A percentile compares a stretch with the other conserved stretches of the same genome.
These are phyloP conservation scores for Linnemannia schmuckeri DNA, from an alignment of 192 early-diverging fungal species.

Conservation along the genomic window DNA sequence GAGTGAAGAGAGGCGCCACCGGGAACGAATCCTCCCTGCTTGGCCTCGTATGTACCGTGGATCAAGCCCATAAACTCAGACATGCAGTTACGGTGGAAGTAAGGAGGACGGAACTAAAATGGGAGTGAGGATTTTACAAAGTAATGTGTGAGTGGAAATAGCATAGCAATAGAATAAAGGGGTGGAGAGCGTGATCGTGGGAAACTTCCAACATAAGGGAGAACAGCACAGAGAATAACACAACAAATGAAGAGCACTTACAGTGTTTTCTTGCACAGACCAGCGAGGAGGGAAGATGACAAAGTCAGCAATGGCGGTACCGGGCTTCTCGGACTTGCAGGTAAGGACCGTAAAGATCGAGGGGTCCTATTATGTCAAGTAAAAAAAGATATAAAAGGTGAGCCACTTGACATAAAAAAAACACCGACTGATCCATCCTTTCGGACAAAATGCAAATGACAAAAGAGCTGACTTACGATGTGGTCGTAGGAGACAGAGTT, in stretches of 20 bases:
- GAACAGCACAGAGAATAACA: not conserved
- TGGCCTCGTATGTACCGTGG: slow-evolving; percentile 92
- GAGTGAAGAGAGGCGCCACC: slow-evolving; percentile 91
- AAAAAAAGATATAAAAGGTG: not conserved
- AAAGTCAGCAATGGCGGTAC: slow-evolving; percentile 93
- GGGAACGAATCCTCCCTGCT: slow-evolving; percentile 90
- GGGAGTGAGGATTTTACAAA: not conserved
- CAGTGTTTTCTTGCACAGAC: slow-evolving; percentile 91
- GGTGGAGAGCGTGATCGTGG: not conserved
- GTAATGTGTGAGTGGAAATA: not conserved
- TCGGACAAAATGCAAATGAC: not conserved
- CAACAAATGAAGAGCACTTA: slow-evolving; percentile 53
- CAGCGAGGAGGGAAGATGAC: slow-evolving; percentile 97
- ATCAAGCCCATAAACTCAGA: slow-evolving; percentile 99
- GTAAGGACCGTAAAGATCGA: slow-evolving; percentile 98
- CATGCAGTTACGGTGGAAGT: slow-evolving; percentile 98
- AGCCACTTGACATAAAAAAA: not conserved
- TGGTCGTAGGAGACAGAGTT: slow-evolving; percentile 94
- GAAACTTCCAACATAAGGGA: not conserved
- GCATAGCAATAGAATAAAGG: not conserved
- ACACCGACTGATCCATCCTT: not conserved
- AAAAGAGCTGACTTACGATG: slow-evolving; percentile 62
- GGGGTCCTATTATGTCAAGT: slow-evolving; percentile 76
- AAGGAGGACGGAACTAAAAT: slow-evolving; percentile 87
- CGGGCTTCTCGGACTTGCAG: slow-evolving; percentile 86